phyloP scores from a whole-genome alignment of 805 yeast species.

The Ogataea glucozyma region DNA sequence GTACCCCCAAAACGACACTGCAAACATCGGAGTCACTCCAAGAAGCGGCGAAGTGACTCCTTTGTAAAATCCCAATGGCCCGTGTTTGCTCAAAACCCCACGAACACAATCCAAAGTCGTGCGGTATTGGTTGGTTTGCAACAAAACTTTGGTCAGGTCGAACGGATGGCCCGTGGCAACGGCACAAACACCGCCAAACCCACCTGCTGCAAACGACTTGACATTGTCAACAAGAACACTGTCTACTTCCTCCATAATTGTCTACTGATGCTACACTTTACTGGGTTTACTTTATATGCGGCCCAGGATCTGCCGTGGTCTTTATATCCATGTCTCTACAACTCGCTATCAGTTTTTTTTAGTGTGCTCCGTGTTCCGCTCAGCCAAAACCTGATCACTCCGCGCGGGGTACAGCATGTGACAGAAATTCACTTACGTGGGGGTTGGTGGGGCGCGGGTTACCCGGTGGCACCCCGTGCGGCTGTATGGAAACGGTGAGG shows the following conservation, averaged over 20 bases:
- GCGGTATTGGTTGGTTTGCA: slow-evolving; percentile 75
- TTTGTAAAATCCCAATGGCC: slow-evolving; percentile 79
- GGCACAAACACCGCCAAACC: slow-evolving; percentile 95
- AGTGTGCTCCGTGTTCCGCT: slow-evolving; percentile 6
- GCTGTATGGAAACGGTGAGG: slow-evolving; percentile 4
- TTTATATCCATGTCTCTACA: no score
- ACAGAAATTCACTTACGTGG: not conserved
- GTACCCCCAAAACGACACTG: slow-evolving; percentile 98
- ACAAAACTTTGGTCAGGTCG: slow-evolving; percentile 87
- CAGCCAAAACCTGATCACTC: slow-evolving; percentile 2
- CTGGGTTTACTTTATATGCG: no score
- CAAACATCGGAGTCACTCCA: slow-evolving; percentile 99
- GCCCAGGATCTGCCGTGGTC: no score
- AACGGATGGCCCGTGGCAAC: slow-evolving; percentile 96
- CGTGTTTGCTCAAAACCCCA: slow-evolving; percentile 70
- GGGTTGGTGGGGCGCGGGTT: no score
- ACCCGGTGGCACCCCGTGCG: slow-evolving; percentile 7
- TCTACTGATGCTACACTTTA: no score
- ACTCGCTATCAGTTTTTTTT: no score
- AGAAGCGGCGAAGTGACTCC: slow-evolving; percentile 92
- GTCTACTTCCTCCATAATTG: slow-evolving; percentile 36
- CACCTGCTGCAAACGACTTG: slow-evolving; percentile 89
- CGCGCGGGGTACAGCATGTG: slow-evolving; percentile 9
- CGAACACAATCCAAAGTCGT: slow-evolving; percentile 68
- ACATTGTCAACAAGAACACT: slow-evolving; percentile 65